Evolutionary conservation across 192 early-diverging fungal species (phyloP).

Genomic region (Coemansia pectinata): DNA sequence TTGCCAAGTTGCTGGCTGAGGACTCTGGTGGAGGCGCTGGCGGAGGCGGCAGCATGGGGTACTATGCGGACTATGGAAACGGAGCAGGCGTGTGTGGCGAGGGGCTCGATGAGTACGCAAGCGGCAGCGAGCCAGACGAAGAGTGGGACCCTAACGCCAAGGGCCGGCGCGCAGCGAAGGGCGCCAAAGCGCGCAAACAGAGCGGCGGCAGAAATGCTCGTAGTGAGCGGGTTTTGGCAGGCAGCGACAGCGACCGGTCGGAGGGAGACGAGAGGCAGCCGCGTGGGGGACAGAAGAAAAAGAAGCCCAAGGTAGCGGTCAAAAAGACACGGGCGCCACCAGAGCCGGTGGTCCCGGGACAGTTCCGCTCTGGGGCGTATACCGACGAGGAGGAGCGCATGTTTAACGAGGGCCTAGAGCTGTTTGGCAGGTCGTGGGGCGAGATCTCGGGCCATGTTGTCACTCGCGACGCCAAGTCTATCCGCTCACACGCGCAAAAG

Average conservation of each 20-base stretch:
- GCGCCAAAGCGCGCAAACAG: slow-evolving; percentile 27
- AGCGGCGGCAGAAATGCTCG: background rate
- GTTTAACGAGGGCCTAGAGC: slow-evolving; percentile 77
- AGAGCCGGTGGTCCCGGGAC: slow-evolving; percentile 48
- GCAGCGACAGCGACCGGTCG: slow-evolving; percentile 25
- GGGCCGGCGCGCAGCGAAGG: slow-evolving; percentile 32
- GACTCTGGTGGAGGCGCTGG: slow-evolving; percentile 58
- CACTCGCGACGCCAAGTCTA: slow-evolving; percentile 80
- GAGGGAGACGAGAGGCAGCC: slow-evolving; percentile 2
- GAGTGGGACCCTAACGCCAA: slow-evolving; percentile 51
- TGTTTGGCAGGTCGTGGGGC: slow-evolving; percentile 82
- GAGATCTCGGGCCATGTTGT: slow-evolving; percentile 71
- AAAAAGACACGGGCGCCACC: slow-evolving; percentile 31
- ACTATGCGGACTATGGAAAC: slow-evolving; percentile 55
- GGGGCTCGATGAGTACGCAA: slow-evolving; percentile 51
- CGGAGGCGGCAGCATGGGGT: slow-evolving; percentile 55
- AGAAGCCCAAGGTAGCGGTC: slow-evolving; percentile 11
- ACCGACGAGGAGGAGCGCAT: slow-evolving; percentile 70
- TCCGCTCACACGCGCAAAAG: slow-evolving; percentile 89
- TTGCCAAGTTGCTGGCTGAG: slow-evolving; percentile 75
- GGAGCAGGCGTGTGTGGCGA: slow-evolving; percentile 25
- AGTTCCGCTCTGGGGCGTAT: slow-evolving; percentile 69
- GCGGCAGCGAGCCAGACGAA: slow-evolving; percentile 47
- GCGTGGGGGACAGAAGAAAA: slow-evolving; percentile 14
- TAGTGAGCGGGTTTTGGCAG: background rate